These are phyloP conservation scores for Aciculosporium take DNA, from an alignment of 2,329 filamentous ascomycete species.

Conservation along the genomic window DNA sequence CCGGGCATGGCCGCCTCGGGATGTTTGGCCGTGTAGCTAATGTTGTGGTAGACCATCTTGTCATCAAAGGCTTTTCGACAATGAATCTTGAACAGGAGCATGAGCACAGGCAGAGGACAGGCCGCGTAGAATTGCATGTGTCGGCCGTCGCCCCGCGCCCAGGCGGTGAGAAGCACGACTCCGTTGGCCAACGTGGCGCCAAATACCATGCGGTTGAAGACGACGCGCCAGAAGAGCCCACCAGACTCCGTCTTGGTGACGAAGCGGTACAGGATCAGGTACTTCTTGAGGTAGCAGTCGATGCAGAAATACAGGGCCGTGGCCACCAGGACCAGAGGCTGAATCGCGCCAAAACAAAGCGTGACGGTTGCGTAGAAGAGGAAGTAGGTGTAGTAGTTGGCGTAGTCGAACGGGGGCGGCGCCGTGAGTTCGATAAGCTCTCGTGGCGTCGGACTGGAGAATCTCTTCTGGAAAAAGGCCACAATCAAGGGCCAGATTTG, in stretches of 20 bases:
- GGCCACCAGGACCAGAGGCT: slow-evolving; percentile 75
- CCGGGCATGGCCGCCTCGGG: slow-evolving; percentile 26
- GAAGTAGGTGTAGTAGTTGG: slow-evolving; percentile 96
- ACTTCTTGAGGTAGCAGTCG: slow-evolving; percentile 88
- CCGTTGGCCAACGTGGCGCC: slow-evolving; percentile 64
- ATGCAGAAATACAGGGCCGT: slow-evolving; percentile 80
- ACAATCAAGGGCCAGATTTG: slow-evolving; percentile 75
- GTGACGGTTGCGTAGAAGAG: slow-evolving; percentile 86
- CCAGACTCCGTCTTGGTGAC: slow-evolving; percentile 94
- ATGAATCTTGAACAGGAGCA: slow-evolving; percentile 76
- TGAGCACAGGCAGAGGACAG: slow-evolving; percentile 61
- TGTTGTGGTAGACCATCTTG: slow-evolving; percentile 68
- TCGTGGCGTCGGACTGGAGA: slow-evolving; percentile 75
- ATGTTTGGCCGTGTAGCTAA: slow-evolving; percentile 38
- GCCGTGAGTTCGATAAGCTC: slow-evolving; percentile 87
- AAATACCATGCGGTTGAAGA: slow-evolving; percentile 90
- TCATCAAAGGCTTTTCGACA: slow-evolving; percentile 64
- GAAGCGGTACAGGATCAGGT: slow-evolving; percentile 85
- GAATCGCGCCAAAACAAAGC: slow-evolving; percentile 69
- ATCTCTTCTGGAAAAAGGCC: slow-evolving; percentile 73
- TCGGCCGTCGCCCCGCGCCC: slow-evolving; percentile 48
- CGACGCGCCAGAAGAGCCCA: slow-evolving; percentile 77
- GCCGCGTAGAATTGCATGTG: slow-evolving; percentile 51
- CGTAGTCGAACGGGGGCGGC: slow-evolving; percentile 85
- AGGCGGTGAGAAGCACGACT: slow-evolving; percentile 63